Evolutionary conservation across 768 basidiomycete genomes (phyloP), one percentile per base, ranked within the genome.

Genomic region (Gymnopilus junonius): DNA sequence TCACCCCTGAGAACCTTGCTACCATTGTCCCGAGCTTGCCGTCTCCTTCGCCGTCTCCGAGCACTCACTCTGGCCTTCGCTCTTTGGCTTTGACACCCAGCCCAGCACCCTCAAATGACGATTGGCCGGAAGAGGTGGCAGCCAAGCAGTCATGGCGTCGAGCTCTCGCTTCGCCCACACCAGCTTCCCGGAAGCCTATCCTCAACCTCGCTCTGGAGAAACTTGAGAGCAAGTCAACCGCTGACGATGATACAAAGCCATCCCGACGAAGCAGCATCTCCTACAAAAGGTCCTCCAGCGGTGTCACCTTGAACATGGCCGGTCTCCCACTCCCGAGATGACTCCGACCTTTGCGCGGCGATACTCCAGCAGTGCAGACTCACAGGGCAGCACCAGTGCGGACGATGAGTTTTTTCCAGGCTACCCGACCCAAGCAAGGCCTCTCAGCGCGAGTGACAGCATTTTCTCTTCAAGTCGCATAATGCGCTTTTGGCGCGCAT

Each of bases 401-500:
- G 83, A 83, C 35, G 82, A 83, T 55, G 79, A 77, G 69, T 76
- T 78, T 78, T 82, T 79, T 76, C 75, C 72, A n/a, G 63, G 62
- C 71, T 73, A 74, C 72, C 66, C 80, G 69, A 69, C 76, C 57
- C 76, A 73, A 67, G 65, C 76, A 63, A 77, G 84, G 64, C 85
- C 89, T 58, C 85, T 92, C 65, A 88, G 89, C 66, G 79, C 80
- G 61, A 87, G 86, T 73, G 92, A 94, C 91, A 93, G 69, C 87
- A 92, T 82, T 94, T 94, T 87, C 83, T 93, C 74, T 87, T 88
- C 77, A 91, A 91, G 72, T 91, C 90, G 62, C 93, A 95, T 80
- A 87, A 91, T 63, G 85, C 92, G 57, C 87, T 95, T 65, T 82
- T 94, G 63, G 85, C 89, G 69, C 88, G 93, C 65, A 94, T 94